These are phyloP conservation scores for Triadica sebifera DNA, from an alignment of 345 rosid species.

Conservation along the genomic window DNA sequence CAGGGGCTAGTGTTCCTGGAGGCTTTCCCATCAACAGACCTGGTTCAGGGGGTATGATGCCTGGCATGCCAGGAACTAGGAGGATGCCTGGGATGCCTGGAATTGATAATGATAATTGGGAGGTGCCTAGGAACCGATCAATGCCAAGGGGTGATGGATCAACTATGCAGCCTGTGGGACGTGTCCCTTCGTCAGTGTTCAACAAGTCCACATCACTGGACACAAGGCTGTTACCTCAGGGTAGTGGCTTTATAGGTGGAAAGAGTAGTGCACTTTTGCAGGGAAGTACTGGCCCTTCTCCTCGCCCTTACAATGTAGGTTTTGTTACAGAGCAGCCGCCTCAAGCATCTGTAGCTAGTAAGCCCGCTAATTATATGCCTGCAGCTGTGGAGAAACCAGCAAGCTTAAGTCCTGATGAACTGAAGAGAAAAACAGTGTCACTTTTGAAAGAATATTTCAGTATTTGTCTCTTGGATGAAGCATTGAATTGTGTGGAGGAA, in stretches of 20 bases:
- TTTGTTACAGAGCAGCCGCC: conserved; percentile 32
- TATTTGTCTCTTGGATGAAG: conserved; percentile 57
- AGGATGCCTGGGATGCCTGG: conserved; percentile 99
- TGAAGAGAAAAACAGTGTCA: conserved; percentile 56
- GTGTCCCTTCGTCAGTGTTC: conserved; percentile 41
- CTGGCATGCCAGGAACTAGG: conserved; percentile 92
- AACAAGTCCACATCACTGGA: conserved; percentile 55
- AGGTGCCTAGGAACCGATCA: conserved; percentile 57
- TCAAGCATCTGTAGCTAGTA: conserved; percentile 28
- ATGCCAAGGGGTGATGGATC: conserved; percentile 77
- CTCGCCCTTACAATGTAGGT: conserved; percentile 24
- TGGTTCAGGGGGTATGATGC: conserved; percentile 96
- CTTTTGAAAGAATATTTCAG: conserved; percentile 75
- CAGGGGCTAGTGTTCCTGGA: conserved; percentile 52
- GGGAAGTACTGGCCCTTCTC: conserved; percentile 41
- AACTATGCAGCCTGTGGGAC: conserved; percentile 44
- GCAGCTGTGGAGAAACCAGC: conserved; percentile 35
- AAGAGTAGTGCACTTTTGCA: conserved; percentile 79
- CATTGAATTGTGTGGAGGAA: conserved; percentile 70
- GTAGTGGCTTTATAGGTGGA: conserved; percentile 59
- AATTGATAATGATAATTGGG: conserved; percentile 80
- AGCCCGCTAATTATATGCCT: conserved; percentile 26
- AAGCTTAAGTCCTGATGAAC: conserved; percentile 43
- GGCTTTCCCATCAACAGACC: conserved; percentile 69
- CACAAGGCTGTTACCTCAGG: conserved; percentile 73